phyloP scores from a whole-genome alignment of 2,329 filamentous ascomycete species.

The Aureobasidium sp. region DNA sequence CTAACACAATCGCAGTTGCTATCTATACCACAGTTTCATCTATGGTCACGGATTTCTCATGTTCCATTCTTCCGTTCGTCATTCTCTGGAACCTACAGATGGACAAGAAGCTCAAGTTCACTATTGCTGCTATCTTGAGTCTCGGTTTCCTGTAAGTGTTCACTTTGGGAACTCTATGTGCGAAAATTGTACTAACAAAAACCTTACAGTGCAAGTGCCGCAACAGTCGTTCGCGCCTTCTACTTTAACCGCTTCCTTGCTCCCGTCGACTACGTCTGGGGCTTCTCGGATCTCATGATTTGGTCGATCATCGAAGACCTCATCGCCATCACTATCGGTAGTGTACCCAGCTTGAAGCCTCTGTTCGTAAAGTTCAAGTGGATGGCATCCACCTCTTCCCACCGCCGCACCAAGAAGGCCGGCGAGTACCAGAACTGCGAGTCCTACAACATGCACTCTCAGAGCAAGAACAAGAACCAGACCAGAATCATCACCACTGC shows the following conservation, averaged over 20 bases:
- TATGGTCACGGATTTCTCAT: slow-evolving; percentile 29
- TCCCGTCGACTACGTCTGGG: slow-evolving; percentile 27
- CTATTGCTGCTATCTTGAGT: slow-evolving; percentile 26
- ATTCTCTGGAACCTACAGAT: slow-evolving; percentile 30
- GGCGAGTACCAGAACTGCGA: background rate
- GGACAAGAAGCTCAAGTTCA: slow-evolving; percentile 24
- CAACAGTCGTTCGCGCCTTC: slow-evolving; percentile 34
- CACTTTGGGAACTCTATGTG: accelerated
- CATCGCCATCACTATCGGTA: slow-evolving; percentile 15
- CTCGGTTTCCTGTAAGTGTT: slow-evolving; percentile 23
- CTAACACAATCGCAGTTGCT: background rate
- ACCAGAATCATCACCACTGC: background rate
- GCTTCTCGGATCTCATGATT: slow-evolving; percentile 13
- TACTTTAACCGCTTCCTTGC: slow-evolving; percentile 28
- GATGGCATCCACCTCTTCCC: background rate
- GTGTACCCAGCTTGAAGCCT: slow-evolving; percentile 13
- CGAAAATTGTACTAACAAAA: background rate
- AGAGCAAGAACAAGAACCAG: background rate
- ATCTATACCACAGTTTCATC: slow-evolving; percentile 11
- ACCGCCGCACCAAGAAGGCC: background rate
- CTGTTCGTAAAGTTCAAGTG: slow-evolving; percentile 4
- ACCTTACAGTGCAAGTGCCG: slow-evolving; percentile 36
- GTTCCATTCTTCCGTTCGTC: slow-evolving; percentile 27
- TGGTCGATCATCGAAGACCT: slow-evolving; percentile 14
- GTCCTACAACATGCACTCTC: background rate